These are phyloP conservation scores for Backusella tarrabulga DNA, from an alignment of 192 early-diverging fungal genomes.

Conservation along the genomic window DNA sequence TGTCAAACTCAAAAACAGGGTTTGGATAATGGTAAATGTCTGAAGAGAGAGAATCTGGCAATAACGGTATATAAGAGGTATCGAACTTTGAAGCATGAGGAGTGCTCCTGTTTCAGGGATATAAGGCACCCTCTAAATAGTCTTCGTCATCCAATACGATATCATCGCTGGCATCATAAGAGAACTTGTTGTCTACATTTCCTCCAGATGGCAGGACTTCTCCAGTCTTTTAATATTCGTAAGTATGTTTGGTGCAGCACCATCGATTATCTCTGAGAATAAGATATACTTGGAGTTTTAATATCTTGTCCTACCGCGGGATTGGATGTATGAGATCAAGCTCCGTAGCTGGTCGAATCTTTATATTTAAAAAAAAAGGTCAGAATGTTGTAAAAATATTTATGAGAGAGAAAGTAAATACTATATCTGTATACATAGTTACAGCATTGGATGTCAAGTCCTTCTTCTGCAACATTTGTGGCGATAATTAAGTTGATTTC, in stretches of 20 bases:
- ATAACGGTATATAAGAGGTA: slow-evolving; percentile 65
- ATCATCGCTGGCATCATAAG: neutral
- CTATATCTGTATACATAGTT: slow-evolving; percentile 75
- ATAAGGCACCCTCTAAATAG: slow-evolving; percentile 46
- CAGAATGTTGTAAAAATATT: no score
- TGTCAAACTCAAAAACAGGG: slow-evolving; percentile 50
- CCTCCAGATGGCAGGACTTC: slow-evolving; percentile 37
- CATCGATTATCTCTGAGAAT: slow-evolving; percentile 58
- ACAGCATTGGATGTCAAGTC: slow-evolving; percentile 89
- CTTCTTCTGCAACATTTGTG: slow-evolving; percentile 93
- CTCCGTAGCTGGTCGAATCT: slow-evolving; percentile 77
- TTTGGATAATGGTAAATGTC: slow-evolving; percentile 52
- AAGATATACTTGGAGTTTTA: slow-evolving; percentile 73
- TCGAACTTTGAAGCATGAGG: slow-evolving; percentile 65
- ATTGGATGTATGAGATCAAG: slow-evolving; percentile 79
- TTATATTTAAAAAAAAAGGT: neutral
- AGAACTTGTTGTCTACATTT: slow-evolving; percentile 23
- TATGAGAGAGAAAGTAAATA: neutral
- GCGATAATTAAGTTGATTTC: slow-evolving; percentile 78
- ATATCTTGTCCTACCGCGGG: slow-evolving; percentile 81
- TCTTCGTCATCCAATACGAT: slow-evolving; percentile 29
- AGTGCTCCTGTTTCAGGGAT: slow-evolving; percentile 65
- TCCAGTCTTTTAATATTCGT: slow-evolving; percentile 45
- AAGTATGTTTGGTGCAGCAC: slow-evolving; percentile 35
- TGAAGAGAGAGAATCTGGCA: slow-evolving; percentile 63